Conservation (phyloP, 208 protist genomes). For the Blastocrithidia nonstop region DNA sequence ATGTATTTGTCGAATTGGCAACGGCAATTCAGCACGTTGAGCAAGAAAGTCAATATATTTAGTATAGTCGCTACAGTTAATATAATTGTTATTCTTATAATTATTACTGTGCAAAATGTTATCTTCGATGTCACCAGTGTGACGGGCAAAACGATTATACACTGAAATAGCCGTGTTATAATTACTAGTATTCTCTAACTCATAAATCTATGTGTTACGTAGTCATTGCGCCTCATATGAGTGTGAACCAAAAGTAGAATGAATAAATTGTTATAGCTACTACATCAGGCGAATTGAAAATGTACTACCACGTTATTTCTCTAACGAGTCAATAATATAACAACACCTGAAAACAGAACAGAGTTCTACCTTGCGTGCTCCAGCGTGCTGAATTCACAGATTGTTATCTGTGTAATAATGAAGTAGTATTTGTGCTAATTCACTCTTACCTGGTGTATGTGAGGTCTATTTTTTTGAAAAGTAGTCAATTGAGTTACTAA, state of each 20-base stretch:
- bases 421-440: slow-evolving; percentile 16
- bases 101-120: too few species aligned
- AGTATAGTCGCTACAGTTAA: too few species aligned
- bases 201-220: slow-evolving; percentile 52
- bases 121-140: too few species aligned
- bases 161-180: too few species aligned
- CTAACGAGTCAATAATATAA: slow-evolving; percentile 23
- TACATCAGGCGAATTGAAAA: slow-evolving; percentile 11
- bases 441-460: slow-evolving; percentile 10
- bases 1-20: too few species aligned
- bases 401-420: slow-evolving; percentile 42
- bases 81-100: too few species aligned
- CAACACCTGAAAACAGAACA: slow-evolving; percentile 68
- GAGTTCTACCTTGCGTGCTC: slow-evolving; percentile 48
- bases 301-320: not conserved
- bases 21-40: too few species aligned
- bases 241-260: slow-evolving; percentile 20
- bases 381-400: slow-evolving; percentile 51
- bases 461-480: too few species aligned
- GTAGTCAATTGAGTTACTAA: too few species aligned
- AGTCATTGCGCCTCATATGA: slow-evolving; percentile 56
- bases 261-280: slow-evolving; percentile 9
- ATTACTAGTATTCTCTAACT: slow-evolving; percentile 19
- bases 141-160: too few species aligned
- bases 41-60: too few species aligned